A percentile compares a stretch with the other conserved stretches of the same genome.
Evolutionary conservation across 257 asterid genomes (phyloP).

Genomic region (Handroanthus guayacan): DNA sequence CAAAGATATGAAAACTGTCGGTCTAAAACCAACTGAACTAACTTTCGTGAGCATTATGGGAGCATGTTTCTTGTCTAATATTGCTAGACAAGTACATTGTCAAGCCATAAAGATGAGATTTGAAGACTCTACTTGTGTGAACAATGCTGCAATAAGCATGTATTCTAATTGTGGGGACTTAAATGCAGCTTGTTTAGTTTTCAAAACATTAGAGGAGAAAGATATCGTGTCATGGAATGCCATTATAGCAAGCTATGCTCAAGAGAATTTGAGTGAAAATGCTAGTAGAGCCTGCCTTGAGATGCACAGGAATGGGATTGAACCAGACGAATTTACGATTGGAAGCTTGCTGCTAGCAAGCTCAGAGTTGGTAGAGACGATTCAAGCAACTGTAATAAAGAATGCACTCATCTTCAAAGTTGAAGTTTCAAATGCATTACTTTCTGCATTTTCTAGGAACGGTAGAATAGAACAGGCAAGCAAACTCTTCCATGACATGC

Average conservation of each 20-base stretch:
- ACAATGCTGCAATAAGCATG: constrained; percentile 84
- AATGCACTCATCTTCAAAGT: constrained; percentile 60
- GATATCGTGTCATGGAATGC: constrained; percentile 84
- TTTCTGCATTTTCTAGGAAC: constrained; percentile 69
- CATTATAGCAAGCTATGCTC: constrained; percentile 70
- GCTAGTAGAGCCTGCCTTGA: constrained; percentile 52
- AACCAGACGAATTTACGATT: constrained; percentile 76
- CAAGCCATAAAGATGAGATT: constrained; percentile 62
- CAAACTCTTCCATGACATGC: constrained; percentile 54
- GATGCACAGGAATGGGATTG: constrained; percentile 66
- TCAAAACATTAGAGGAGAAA: constrained; percentile 50
- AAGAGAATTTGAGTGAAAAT: constrained; percentile 47
- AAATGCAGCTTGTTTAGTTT: constrained; percentile 54
- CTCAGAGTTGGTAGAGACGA: constrained; percentile 55
- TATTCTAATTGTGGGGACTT: constrained; percentile 63
- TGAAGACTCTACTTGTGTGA: constrained; percentile 59
- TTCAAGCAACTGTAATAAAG: constrained; percentile 64
- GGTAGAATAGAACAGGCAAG: constrained; percentile 56
- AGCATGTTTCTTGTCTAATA: constrained; percentile 47
- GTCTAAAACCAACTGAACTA: constrained; percentile 68
- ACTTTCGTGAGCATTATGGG: constrained; percentile 79
- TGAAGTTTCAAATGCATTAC: constrained; percentile 78
- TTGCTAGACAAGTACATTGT: constrained; percentile 66
- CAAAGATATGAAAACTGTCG: constrained; percentile 57
- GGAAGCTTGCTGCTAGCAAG: constrained; percentile 77